Base-by-base conservation (phyloP, 164 flowering plant species). In the Vitis amurensis region DNA sequence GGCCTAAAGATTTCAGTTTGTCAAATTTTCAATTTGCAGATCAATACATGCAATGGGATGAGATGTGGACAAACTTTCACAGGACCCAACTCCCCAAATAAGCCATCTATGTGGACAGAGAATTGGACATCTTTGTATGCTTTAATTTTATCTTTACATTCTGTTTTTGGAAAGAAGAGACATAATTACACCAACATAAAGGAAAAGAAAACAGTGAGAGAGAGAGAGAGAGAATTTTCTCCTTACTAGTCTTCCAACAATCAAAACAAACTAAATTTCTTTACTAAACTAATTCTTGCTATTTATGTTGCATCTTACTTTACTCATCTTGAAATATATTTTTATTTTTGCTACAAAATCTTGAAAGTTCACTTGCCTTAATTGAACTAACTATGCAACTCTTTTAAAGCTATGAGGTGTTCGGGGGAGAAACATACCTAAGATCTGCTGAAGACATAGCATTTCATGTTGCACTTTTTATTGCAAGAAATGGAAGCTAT, bases 21-120 rank as follows among this genome's bases (percentile, higher is more conserved):
- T 9, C 9, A 57, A 6, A n/a, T 19, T 68, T 50, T 12, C 44
- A 37, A 37, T 31, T 13, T 81, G 69, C 85, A 95, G 99, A 95
- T 92, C 30, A 95, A 92, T 78, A 64, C 99, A 19, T 95, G 99
- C 84, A 95, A 93, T 75, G 99, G 99, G 52, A 73, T 86, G 90
- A 76, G 71, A 71, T 95, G 98, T 71, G 98, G 96, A 58, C 88
- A 90, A 71, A 95, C 98, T 62, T 95, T 89, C 68, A 59, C 68
- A 4, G 99, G 99, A n/a, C 99, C 99, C 9, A 95, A 95, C 63
- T 85, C 94, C 23, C 94, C 91, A 10, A 83, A 81, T 31, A 94
- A 94, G 76, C 98, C 98, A 13, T 68, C 91, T 11, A 37, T 94
- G 29, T 94, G 99, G 99, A 92, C 98, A 2, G 99, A 94, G 77